A percentile compares a stretch with the other conserved stretches of the same genome.
These are phyloP conservation scores for Salix koriyanagi DNA, from an alignment of 345 rosid genomes.

Conservation along the genomic window DNA sequence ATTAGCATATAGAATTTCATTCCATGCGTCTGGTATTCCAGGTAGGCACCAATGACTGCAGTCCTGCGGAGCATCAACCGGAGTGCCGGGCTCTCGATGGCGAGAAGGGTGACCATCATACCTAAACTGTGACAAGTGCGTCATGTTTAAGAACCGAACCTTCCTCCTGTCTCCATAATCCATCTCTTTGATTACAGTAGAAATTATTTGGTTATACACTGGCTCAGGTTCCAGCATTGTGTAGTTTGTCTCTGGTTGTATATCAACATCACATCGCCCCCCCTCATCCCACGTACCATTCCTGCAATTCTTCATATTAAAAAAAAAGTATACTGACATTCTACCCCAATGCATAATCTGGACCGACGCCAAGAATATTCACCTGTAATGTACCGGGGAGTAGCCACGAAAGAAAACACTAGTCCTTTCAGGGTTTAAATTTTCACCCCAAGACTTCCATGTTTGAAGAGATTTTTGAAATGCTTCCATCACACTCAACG, in stretches of 20 bases:
- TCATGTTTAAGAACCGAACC: constrained; percentile 64
- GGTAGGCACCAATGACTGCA: constrained; percentile 98
- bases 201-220: constrained; percentile 43
- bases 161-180: constrained; percentile 34
- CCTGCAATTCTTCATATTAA: constrained; percentile 15
- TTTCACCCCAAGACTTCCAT: constrained; percentile 59
- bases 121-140: constrained; percentile 63
- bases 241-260: constrained; percentile 48
- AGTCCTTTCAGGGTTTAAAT: constrained; percentile 42
- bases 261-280: constrained; percentile 59
- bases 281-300: constrained; percentile 75
- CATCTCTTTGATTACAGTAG: constrained; percentile 45
- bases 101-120: constrained; percentile 75
- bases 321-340: background rate
- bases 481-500: constrained; percentile 66
- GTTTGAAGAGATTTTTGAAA: constrained; percentile 62
- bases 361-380: constrained; percentile 1
- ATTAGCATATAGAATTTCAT: constrained; percentile 70
- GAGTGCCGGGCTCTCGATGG: constrained; percentile 62
- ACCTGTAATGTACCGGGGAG: constrained; percentile 84
- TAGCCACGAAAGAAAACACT: constrained; percentile 68
- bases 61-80: constrained; percentile 66
- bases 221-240: constrained; percentile 48
- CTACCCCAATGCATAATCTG: background rate
- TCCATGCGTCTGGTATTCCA: constrained; percentile 86